phyloP scores from a whole-genome alignment of 2,329 filamentous ascomycete species.

The Aspergillus ochraceus region DNA sequence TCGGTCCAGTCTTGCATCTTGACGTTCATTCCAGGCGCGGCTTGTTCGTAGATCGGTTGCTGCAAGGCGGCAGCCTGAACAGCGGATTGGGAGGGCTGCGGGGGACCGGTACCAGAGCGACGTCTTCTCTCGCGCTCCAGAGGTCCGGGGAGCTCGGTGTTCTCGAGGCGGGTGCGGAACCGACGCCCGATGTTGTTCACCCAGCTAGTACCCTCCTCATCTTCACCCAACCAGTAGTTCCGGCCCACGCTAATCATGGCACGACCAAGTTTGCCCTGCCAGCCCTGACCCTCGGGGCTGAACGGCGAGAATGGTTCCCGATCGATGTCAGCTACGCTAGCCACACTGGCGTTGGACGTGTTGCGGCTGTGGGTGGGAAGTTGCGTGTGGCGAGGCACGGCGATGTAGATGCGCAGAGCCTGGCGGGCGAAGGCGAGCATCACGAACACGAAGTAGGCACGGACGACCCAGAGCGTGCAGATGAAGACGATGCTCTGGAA shows the following conservation, averaged over 20 bases:
- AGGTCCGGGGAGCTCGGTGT: slow-evolving; percentile 43
- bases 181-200: slow-evolving; percentile 62
- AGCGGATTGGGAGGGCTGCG: slow-evolving; percentile 39
- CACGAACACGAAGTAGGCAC: slow-evolving; percentile 80
- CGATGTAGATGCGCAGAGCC: slow-evolving; percentile 65
- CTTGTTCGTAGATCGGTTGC: slow-evolving; percentile 33
- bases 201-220: slow-evolving; percentile 64
- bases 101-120: slow-evolving; percentile 61
- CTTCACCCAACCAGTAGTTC: slow-evolving; percentile 76
- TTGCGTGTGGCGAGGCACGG: slow-evolving; percentile 40
- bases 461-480: slow-evolving; percentile 68
- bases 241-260: slow-evolving; percentile 72
- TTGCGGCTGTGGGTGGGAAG: slow-evolving; percentile 45
- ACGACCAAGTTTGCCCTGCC: slow-evolving; percentile 76
- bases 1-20: slow-evolving; percentile 42
- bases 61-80: slow-evolving; percentile 37
- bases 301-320: slow-evolving; percentile 70
- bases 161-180: slow-evolving; percentile 53
- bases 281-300: slow-evolving; percentile 74
- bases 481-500: slow-evolving; percentile 79
- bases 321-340: slow-evolving; percentile 46
- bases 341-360: slow-evolving; percentile 48
- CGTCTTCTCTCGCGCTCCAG: slow-evolving; percentile 60
- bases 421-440: slow-evolving; percentile 80
- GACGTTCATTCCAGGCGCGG: slow-evolving; percentile 28